phyloP scores from a whole-genome alignment of 805 yeast species.

The Lipomyces kockii region DNA sequence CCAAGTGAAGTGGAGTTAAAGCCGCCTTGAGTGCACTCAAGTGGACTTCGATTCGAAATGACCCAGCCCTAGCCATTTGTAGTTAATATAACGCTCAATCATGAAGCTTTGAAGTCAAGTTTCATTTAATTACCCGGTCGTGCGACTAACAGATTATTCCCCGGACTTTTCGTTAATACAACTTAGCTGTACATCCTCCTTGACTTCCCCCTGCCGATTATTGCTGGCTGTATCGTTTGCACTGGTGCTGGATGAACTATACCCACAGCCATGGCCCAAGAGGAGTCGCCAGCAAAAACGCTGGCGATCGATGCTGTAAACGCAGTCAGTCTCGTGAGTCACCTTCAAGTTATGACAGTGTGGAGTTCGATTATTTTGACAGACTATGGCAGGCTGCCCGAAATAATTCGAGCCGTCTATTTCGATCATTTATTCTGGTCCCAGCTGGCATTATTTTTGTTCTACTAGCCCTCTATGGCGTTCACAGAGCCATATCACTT shows the following conservation, averaged over 20 bases:
- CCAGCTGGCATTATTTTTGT: constrained; percentile 56
- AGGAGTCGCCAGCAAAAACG: neutral
- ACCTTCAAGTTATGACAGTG: constrained; percentile 37
- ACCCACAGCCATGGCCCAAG: constrained; percentile 12
- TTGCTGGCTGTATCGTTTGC: neutral
- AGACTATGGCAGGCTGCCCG: constrained; percentile 14
- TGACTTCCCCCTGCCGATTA: too few species aligned
- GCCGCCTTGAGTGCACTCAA: too few species aligned
- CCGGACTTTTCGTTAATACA: too few species aligned
- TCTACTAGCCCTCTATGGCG: constrained; percentile 57
- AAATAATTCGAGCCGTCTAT: constrained; percentile 35
- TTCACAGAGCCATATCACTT: constrained; percentile 53
- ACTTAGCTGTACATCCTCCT: too few species aligned
- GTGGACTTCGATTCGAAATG: too few species aligned
- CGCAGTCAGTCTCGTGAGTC: constrained; percentile 39
- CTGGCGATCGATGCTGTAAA: constrained; percentile 45
- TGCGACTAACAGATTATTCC: too few species aligned
- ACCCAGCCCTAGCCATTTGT: too few species aligned
- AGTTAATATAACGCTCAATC: too few species aligned
- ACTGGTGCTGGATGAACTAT: neutral
- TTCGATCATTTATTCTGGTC: constrained; percentile 53
- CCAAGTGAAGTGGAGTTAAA: too few species aligned
- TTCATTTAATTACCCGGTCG: too few species aligned
- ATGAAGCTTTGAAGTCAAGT: too few species aligned
- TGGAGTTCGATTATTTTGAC: constrained; percentile 27